These are phyloP conservation scores for Tricholoma saponaceum DNA, from an alignment of 768 basidiomycete genomes.

Conservation along the genomic window DNA sequence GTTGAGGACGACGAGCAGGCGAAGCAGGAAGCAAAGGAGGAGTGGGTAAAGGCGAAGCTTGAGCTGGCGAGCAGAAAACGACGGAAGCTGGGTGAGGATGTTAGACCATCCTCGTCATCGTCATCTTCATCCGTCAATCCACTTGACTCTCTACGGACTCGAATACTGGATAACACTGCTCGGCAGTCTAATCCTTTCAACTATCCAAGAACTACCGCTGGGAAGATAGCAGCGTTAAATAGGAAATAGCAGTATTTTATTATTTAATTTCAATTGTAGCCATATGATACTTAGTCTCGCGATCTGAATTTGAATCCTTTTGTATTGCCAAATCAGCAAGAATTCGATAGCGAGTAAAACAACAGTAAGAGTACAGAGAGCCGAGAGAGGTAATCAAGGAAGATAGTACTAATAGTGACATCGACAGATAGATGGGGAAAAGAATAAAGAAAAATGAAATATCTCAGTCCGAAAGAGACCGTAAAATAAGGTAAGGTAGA, in stretches of 20 bases:
- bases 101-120: constrained; percentile 18
- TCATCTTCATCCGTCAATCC: constrained; percentile 20
- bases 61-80: constrained; percentile 46
- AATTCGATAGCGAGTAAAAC: constrained; percentile 59
- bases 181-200: constrained; percentile 28
- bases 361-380: constrained; percentile 59
- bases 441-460: constrained; percentile 12
- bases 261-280: background rate
- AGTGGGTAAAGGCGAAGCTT: constrained; percentile 53
- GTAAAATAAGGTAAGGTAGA: constrained; percentile 30
- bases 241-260: background rate
- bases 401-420: constrained; percentile 20
- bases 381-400: constrained; percentile 37
- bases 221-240: background rate
- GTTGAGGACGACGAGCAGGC: constrained; percentile 61
- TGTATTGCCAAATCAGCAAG: constrained; percentile 23
- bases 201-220: background rate
- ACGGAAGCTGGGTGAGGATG: constrained; percentile 34
- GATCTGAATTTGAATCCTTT: constrained; percentile 2
- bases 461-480: constrained; percentile 40
- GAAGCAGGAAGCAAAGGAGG: constrained; percentile 55
- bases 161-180: constrained; percentile 55
- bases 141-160: constrained; percentile 44
- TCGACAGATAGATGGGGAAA: constrained; percentile 16
- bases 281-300: background rate